A percentile compares a stretch with the other conserved stretches of the same genome.
Evolutionary conservation across 1,139 yeast genomes (phyloP).

Genomic region (Saccharomycopsis hybrid): DNA sequence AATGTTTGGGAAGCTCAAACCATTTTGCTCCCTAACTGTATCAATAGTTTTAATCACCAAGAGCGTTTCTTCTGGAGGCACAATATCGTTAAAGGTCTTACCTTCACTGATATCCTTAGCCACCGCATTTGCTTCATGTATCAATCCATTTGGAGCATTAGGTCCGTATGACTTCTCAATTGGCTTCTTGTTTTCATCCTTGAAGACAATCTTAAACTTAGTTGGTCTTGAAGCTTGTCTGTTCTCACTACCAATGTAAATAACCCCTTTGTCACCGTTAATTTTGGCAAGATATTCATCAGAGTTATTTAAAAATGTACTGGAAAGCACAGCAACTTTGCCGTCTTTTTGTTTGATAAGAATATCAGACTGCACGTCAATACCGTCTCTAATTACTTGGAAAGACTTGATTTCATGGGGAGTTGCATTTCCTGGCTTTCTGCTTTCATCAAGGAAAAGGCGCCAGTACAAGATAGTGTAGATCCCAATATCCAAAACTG

Average conservation of each 20-base stretch:
- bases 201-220: constrained; percentile 27
- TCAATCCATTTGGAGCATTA: constrained; percentile 34
- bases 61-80: constrained; percentile 41
- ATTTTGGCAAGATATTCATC: constrained; percentile 13
- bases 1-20: constrained; percentile 34
- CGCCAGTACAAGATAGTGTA: constrained; percentile 31
- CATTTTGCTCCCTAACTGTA: constrained; percentile 35
- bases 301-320: constrained; percentile 27
- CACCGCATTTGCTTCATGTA: constrained; percentile 47
- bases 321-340: constrained; percentile 33
- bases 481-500: constrained; percentile 53
- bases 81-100: constrained; percentile 30
- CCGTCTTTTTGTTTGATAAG: constrained; percentile 33
- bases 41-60: constrained; percentile 42
- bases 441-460: constrained; percentile 28
- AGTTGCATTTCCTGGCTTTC: constrained; percentile 28
- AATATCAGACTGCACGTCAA: constrained; percentile 33
- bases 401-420: constrained; percentile 32
- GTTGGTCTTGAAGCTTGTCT: constrained; percentile 12
- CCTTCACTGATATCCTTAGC: constrained; percentile 38
- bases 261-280: constrained; percentile 16
- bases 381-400: constrained; percentile 31
- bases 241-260: constrained; percentile 21
- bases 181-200: constrained; percentile 24
- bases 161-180: constrained; percentile 28